phyloP scores from a whole-genome alignment of 2,329 filamentous ascomycete genomes.

The Talaromyces pinophilus region DNA sequence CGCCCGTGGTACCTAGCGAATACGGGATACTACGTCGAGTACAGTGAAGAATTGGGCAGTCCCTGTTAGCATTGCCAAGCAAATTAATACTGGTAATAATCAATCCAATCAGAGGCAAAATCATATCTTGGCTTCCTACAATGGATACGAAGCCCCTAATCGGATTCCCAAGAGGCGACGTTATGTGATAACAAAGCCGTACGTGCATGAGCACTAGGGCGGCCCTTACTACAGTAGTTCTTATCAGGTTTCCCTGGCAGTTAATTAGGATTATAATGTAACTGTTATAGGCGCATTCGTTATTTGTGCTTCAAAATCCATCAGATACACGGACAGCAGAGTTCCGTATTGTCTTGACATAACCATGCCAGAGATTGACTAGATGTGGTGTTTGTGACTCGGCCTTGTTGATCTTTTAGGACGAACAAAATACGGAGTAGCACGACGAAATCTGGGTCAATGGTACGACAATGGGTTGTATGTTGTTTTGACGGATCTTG shows the following conservation, averaged over 20 bases:
- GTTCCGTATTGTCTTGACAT: conserved; percentile 9
- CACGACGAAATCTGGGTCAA: neutral
- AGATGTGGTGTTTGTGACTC: neutral
- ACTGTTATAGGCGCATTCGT: neutral
- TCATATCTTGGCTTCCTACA: neutral
- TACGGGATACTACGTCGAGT: conserved; percentile 2
- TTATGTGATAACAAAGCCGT: neutral
- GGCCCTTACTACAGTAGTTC: neutral
- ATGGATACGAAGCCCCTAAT: neutral
- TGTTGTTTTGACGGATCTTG: neutral
- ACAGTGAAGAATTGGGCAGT: neutral
- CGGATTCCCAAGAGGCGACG: neutral
- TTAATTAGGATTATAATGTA: neutral
- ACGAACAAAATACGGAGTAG: neutral
- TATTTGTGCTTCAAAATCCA: neutral
- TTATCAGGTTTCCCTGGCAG: neutral
- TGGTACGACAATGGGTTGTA: conserved; percentile 1
- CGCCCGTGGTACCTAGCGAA: neutral
- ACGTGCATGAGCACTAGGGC: neutral
- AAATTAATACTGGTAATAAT: neutral
- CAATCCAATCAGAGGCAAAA: neutral
- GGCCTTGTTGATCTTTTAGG: neutral
- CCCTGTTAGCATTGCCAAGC: neutral
- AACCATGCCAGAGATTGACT: neutral
- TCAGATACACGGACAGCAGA: conserved; percentile 2